Conservation (phyloP, 2,329 filamentous ascomycete species). For the Bimuria novae-zelandiae region DNA sequence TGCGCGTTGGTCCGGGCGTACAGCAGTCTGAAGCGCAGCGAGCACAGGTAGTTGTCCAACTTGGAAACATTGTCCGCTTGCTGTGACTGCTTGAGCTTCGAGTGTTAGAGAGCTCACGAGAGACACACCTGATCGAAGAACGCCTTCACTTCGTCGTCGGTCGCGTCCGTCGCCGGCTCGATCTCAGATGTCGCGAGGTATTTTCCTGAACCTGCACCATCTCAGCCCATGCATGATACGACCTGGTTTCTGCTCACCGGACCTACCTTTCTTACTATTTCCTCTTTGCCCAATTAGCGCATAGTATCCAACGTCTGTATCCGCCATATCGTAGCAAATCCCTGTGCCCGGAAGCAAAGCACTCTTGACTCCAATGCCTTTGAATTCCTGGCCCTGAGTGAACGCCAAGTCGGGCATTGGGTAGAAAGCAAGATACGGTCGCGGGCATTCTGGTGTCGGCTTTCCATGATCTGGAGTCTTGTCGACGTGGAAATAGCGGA, state of each 20-base stretch:
- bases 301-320: conserved; percentile 35
- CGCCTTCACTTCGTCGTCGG: conserved; percentile 17
- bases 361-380: conserved; percentile 40
- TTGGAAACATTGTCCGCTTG: conserved; percentile 21
- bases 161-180: conserved; percentile 16
- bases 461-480: conserved; percentile 17
- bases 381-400: conserved; percentile 41
- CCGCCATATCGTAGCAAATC: conserved; percentile 35
- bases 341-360: conserved; percentile 32
- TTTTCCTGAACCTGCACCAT: conserved; percentile 14
- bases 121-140: conserved; percentile 22
- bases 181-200: conserved; percentile 26
- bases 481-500: conserved; percentile 39
- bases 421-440: conserved; percentile 46
- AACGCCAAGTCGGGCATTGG: conserved; percentile 45
- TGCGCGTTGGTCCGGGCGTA: conserved; percentile 39
- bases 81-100: conserved; percentile 11
- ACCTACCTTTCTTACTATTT: conserved; percentile 18
- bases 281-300: conserved; percentile 20
- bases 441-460: conserved; percentile 18
- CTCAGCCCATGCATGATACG: neutral
- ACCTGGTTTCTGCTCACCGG: neutral
- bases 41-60: conserved; percentile 26
- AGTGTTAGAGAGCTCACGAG: neutral
- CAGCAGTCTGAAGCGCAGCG: conserved; percentile 27